Base-by-base conservation (phyloP, 345 rosid species). In the Diplotaxis tenuifolia region DNA sequence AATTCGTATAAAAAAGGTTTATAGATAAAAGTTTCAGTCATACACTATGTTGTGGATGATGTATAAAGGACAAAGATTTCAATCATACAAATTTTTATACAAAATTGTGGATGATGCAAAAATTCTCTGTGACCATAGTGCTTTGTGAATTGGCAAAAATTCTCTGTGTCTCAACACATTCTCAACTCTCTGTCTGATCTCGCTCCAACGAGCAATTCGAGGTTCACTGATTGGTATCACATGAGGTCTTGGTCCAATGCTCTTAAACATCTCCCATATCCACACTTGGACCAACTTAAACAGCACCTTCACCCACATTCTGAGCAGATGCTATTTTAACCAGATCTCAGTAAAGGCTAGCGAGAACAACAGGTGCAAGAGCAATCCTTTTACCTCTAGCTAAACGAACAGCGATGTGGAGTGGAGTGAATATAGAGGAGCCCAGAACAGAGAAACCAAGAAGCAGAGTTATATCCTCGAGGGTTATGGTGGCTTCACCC, bases 401-500 rank as follows among this genome's bases (percentile, higher is more conserved):
- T 32, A 83, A 56, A 65, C 63, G 77, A 60, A 80, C 71, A 14
- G 86, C 84, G 2, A 82, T 20, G 0, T 52, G 4, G 10, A 61
- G 78, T 58, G 76, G 50, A 18, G 59, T 20, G 14, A 20, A 77
- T 9, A 83, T 75, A 70, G 88, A 80, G 50, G 50, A 75, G 5
- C 87, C 88, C 16, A 68, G 59, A 70, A 81, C 83, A 4, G 91
- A 70, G 63, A 71, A 86, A 0, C 86, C 83, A 55, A 85, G 68
- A 7, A 69, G 70, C 36, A 85, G 47, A 71, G 70, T 36, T 22
- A 82, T 65, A 71, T 86, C 86, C 54, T 88, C 88, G 5, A 86
- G 78, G 0, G 91, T 83, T 21, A 88, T 16, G 0, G 88, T 81
- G 1, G 86, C 89, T 73, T 85, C 91, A 18, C 88, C 90, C 85